phyloP scores from a whole-genome alignment of 2,329 filamentous ascomycete genomes.

The Calonectria pteridis region DNA sequence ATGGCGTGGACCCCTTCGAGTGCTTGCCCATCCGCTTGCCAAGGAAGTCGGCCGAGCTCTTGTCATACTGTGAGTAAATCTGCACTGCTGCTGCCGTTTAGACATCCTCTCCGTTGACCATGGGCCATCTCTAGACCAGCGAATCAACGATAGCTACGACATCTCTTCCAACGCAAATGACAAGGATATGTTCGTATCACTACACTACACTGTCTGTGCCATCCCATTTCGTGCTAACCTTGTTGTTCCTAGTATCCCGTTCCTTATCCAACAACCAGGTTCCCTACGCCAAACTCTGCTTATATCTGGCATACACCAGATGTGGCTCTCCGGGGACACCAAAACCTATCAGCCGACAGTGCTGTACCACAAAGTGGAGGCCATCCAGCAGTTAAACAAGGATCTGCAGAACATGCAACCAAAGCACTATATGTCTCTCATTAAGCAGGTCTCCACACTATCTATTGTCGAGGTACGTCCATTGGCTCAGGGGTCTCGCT shows the following conservation, averaged over 20 bases:
- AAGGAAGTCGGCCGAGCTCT: constrained; percentile 32
- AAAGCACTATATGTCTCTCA: constrained; percentile 22
- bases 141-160: not conserved
- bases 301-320: constrained; percentile 33
- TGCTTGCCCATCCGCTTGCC: constrained; percentile 37
- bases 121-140: not conserved
- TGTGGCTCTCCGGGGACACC: constrained; percentile 34
- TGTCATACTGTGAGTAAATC: constrained; percentile 37
- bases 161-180: constrained; percentile 3
- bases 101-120: not conserved
- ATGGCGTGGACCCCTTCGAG: constrained; percentile 34
- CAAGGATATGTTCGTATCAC: constrained; percentile 18
- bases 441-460: constrained; percentile 34
- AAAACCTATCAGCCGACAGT: constrained; percentile 32
- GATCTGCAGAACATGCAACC: constrained; percentile 25
- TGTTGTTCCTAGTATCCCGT: constrained; percentile 22
- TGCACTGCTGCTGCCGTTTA: fast-evolving
- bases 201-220: not conserved
- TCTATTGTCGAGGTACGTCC: constrained; percentile 33
- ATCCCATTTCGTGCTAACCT: not conserved
- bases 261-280: constrained; percentile 30
- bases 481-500: not conserved
- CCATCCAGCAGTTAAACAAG: constrained; percentile 26
- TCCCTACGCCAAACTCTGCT: constrained; percentile 34
- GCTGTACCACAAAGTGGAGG: constrained; percentile 33